Conservation (phyloP, 2,329 filamentous ascomycete genomes). For the Periglandula ipomoeae region DNA sequence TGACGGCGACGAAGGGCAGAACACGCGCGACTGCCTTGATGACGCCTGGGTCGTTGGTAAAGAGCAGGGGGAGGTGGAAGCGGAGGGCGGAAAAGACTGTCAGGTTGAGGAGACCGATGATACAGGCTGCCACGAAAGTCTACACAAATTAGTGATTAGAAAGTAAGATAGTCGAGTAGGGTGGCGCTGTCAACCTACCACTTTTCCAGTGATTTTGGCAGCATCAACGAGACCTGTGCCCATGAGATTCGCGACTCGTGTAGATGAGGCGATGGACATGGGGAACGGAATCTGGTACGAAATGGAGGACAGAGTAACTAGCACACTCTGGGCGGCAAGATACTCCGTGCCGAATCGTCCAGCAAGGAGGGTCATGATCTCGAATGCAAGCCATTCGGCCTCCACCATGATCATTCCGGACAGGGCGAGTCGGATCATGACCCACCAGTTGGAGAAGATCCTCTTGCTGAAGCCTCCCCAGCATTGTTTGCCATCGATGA, state of each 20-base stretch:
- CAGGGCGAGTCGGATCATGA: conserved; percentile 77
- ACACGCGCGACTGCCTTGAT: conserved; percentile 58
- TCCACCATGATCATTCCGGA: conserved; percentile 91
- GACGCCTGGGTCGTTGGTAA: conserved; percentile 65
- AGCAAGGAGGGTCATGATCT: conserved; percentile 76
- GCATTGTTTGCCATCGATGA: conserved; percentile 65
- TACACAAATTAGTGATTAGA: neutral
- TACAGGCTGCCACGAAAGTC: conserved; percentile 53
- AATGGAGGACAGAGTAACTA: conserved; percentile 68
- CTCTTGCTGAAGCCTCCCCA: conserved; percentile 72
- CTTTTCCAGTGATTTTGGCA: conserved; percentile 70
- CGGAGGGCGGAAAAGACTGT: conserved; percentile 59
- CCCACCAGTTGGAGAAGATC: conserved; percentile 66
- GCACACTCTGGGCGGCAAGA: conserved; percentile 79
- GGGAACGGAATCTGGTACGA: conserved; percentile 92
- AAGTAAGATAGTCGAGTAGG: conserved; percentile 4
- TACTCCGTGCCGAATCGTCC: conserved; percentile 71
- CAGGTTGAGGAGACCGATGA: conserved; percentile 75
- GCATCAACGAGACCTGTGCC: conserved; percentile 75
- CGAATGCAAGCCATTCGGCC: conserved; percentile 88
- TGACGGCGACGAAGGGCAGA: conserved; percentile 73
- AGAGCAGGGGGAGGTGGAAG: conserved; percentile 65
- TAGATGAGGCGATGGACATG: conserved; percentile 78
- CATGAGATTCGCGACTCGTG: conserved; percentile 84
- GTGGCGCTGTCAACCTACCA: conserved; percentile 47